Evolutionary conservation across 2,329 filamentous ascomycete genomes (phyloP).

Genomic region (Penicillium digitatum): DNA sequence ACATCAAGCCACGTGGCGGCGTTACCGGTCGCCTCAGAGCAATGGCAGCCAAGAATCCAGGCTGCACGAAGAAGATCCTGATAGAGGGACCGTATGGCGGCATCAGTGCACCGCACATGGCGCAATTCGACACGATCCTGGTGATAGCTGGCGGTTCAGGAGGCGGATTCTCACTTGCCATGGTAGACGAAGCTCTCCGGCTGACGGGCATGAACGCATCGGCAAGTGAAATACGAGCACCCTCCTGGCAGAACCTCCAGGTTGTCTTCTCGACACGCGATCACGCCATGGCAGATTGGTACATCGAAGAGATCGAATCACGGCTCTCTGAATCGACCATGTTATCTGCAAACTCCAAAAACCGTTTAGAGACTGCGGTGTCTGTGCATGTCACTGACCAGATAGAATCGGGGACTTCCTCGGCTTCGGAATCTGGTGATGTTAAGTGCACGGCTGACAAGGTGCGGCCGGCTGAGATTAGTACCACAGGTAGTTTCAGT

Average conservation of each 20-base stretch:
- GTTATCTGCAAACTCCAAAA: conserved; percentile 7
- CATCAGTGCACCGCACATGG: conserved; percentile 36
- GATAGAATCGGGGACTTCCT: conserved; percentile 6
- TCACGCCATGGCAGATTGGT: conserved; percentile 24
- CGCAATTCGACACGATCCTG: conserved; percentile 44
- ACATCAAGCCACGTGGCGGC: conserved; percentile 49
- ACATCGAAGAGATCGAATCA: conserved; percentile 20
- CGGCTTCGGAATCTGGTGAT: conserved; percentile 2
- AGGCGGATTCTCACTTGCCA: conserved; percentile 50
- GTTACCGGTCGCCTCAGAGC: conserved; percentile 47
- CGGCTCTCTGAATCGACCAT: conserved; percentile 20
- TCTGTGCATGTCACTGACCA: conserved; percentile 24
- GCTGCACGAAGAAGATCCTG: conserved; percentile 43
- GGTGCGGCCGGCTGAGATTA: conserved; percentile 12
- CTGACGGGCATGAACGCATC: conserved; percentile 4
- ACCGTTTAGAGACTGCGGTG: conserved; percentile 20
- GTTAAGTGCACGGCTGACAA: conserved; percentile 8
- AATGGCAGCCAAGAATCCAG: conserved; percentile 38
- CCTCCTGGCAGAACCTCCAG: conserved; percentile 13
- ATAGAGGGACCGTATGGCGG: conserved; percentile 59
- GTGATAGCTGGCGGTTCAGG: conserved; percentile 56
- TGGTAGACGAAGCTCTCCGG: conserved; percentile 45
- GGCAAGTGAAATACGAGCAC: not conserved
- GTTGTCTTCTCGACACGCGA: conserved; percentile 24
- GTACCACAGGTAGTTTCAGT: conserved; percentile 19